Base-by-base conservation (phyloP, 345 rosid genomes). In the Mallotus nudiflorus region DNA sequence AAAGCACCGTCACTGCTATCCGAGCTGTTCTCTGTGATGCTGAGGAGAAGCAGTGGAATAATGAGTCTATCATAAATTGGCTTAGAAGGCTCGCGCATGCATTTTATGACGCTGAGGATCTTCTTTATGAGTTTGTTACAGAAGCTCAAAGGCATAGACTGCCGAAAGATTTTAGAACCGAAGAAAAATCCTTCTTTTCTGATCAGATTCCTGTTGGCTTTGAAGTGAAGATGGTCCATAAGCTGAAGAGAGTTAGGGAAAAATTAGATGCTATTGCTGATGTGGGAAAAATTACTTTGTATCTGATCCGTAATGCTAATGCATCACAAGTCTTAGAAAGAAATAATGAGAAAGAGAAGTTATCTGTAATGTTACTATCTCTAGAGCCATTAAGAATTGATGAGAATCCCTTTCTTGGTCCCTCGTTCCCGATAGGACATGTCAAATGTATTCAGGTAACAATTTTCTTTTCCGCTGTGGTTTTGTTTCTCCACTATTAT, bases 1-100 rank as follows among this genome's bases (percentile, higher is more conserved):
- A 29, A 20, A 24, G 63, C 55, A 57, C 45, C 1, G 6, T 57
- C 0, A 40, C 14, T 15, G 46, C 58, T 0, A 48, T 33, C 65
- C 54, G 33, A 8, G 73, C 58, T 24, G 74, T 70, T 8, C 74
- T 70, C 51, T 50, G 2, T 1, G 74, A 70, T 24, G 74, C 67
- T 14, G 74, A 70, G 27, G 28, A 49, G 67, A 46, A 48, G 74
- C 74, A 70, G 15, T 24, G 57, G 58, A 61, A 50, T 19, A 35
- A 5, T 24, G 37, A 33, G 8, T 14, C 57, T 20, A 22, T 50
- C 13, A 60, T 22, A 13, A 31, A 13, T 22, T 70, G 74, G 74
- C 60, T 70, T 3, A 0, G 35, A 19, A 39, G 35, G 50, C 60
- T 70, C 59, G 20, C 49, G 20, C 20, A 13, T 37, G 67, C 19